phyloP scores from a whole-genome alignment of 83 land plant genomes.

The Larix sibirica region DNA sequence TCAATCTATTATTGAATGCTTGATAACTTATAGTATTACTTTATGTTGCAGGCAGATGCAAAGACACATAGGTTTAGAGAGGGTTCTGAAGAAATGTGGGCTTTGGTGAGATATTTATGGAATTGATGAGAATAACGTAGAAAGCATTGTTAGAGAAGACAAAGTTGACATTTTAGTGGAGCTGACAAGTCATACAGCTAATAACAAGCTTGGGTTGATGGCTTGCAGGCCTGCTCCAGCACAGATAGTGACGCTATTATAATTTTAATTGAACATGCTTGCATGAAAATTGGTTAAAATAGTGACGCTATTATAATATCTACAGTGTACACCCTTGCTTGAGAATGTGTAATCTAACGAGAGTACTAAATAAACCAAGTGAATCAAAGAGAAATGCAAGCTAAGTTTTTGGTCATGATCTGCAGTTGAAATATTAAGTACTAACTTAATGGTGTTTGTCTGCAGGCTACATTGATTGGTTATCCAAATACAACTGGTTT shows the following conservation, averaged over 20 bases:
- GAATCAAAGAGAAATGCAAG: neutral
- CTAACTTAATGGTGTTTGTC: slow-evolving; percentile 5
- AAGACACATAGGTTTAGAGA: too few relatives aligned
- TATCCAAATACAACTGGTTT: slow-evolving; percentile 98
- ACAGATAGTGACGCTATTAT: slow-evolving; percentile 35
- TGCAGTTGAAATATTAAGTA: neutral
- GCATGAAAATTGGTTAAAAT: neutral
- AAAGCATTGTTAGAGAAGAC: slow-evolving; percentile 88
- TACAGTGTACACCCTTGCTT: too few relatives aligned
- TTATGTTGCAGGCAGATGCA: too few relatives aligned
- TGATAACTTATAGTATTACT: too few relatives aligned
- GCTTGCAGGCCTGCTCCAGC: slow-evolving; percentile 95
- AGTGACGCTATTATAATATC: neutral
- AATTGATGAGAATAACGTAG: slow-evolving; percentile 94
- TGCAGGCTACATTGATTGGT: slow-evolving; percentile 98
- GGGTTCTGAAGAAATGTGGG: slow-evolving; percentile 84
- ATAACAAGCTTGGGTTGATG: slow-evolving; percentile 90
- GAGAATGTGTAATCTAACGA: neutral
- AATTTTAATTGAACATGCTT: neutral
- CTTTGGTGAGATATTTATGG: slow-evolving; percentile 96
- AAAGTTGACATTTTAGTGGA: slow-evolving; percentile 94
- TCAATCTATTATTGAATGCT: too few relatives aligned
- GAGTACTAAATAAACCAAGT: neutral
- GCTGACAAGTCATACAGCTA: slow-evolving; percentile 98
- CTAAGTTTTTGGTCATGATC: neutral